phyloP scores from a whole-genome alignment of 1,139 yeast species.

The Protomyces lactucae-debilis region DNA sequence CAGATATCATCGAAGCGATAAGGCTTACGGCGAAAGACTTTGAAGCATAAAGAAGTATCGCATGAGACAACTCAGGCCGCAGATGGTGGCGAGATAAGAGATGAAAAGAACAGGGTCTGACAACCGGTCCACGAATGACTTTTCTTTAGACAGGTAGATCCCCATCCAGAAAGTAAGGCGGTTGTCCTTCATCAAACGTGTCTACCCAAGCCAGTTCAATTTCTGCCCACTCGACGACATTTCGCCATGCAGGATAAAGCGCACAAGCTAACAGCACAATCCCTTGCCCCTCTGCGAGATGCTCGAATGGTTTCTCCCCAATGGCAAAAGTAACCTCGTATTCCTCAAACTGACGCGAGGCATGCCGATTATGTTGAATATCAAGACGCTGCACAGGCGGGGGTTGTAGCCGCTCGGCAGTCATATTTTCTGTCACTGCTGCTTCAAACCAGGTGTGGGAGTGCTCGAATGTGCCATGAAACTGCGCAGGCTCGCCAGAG shows the following conservation, averaged over 20 bases:
- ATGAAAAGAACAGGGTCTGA: background rate
- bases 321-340: background rate
- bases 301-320: background rate
- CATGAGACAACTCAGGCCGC: too few species aligned
- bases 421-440: background rate
- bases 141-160: background rate
- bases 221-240: slow-evolving; percentile 2
- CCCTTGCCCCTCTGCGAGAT: background rate
- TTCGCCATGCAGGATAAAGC: slow-evolving; percentile 13
- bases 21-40: too few species aligned
- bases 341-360: background rate
- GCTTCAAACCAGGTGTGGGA: slow-evolving; percentile 23
- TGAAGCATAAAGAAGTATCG: too few species aligned
- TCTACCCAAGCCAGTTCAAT: slow-evolving; percentile 4
- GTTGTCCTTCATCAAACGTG: background rate
- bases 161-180: background rate
- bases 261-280: slow-evolving; percentile 14
- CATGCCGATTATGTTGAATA: slow-evolving; percentile 17
- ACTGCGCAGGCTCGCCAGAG: background rate
- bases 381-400: background rate
- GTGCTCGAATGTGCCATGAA: slow-evolving; percentile 4
- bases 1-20: too few species aligned
- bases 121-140: background rate
- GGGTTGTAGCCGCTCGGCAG: background rate
- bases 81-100: background rate